phyloP scores from a whole-genome alignment of 2,329 filamentous ascomycete species.

The Ophiostoma quercus region DNA sequence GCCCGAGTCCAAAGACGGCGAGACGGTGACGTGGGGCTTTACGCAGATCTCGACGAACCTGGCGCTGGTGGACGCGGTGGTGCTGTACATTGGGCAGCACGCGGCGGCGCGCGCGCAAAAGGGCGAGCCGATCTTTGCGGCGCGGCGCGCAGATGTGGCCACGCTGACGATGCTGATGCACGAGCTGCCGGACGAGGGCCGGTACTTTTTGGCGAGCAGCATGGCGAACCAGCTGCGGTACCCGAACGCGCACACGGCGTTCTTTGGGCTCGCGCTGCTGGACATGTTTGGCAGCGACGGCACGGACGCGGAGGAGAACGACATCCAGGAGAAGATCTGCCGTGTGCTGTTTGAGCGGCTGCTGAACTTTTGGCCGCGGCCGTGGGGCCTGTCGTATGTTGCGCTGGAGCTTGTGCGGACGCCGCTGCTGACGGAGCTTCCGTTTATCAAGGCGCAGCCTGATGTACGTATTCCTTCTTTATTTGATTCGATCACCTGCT shows the following conservation, averaged over 20 bases:
- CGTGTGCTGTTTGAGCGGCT: conserved; percentile 83
- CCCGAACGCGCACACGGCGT: conserved; percentile 84
- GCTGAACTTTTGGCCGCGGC: conserved; percentile 84
- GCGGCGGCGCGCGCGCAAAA: conserved; percentile 60
- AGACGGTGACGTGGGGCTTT: conserved; percentile 43
- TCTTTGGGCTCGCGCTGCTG: conserved; percentile 81
- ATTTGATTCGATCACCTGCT: neutral
- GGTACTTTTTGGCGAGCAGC: conserved; percentile 77
- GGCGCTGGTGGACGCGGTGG: conserved; percentile 70
- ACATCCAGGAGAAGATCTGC: conserved; percentile 77
- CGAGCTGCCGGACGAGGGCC: conserved; percentile 67
- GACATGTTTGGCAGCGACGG: conserved; percentile 77
- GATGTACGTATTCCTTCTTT: conserved; percentile 33
- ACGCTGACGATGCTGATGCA: conserved; percentile 72
- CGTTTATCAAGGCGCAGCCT: conserved; percentile 83
- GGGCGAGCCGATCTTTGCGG: conserved; percentile 57
- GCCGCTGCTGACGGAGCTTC: conserved; percentile 82
- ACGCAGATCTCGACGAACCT: conserved; percentile 64
- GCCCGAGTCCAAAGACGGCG: conserved; percentile 29
- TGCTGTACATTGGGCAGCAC: conserved; percentile 73
- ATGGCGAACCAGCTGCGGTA: conserved; percentile 90
- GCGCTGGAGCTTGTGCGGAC: conserved; percentile 89
- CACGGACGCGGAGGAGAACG: conserved; percentile 67
- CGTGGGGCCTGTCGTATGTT: conserved; percentile 89
- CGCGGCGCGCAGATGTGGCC: conserved; percentile 60